Percentiles rank a stretch among this genome's conserved stretches.
These are phyloP conservation scores for Arctium minus DNA, from an alignment of 129 eudicot species.

Conservation along the genomic window DNA sequence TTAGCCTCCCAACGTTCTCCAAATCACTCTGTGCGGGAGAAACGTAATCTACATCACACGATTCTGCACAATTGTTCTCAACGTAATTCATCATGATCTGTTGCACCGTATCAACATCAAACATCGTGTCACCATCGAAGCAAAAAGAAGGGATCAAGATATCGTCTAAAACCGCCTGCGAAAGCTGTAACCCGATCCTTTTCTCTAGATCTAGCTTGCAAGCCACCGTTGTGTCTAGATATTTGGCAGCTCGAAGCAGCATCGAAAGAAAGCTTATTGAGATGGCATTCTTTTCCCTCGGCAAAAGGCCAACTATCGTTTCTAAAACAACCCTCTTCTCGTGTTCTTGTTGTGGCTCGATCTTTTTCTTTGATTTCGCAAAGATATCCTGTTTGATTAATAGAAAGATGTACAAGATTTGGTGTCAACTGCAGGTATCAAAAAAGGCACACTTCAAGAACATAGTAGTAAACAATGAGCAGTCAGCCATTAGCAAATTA, in stretches of 20 bases:
- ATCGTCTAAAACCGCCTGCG: slow-evolving; percentile 84
- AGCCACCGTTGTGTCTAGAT: slow-evolving; percentile 72
- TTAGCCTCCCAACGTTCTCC: slow-evolving; percentile 73
- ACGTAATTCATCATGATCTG: slow-evolving; percentile 56
- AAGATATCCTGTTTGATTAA: slow-evolving; percentile 52
- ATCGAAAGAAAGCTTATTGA: slow-evolving; percentile 91
- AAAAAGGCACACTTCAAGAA: not conserved
- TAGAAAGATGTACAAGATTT: not conserved
- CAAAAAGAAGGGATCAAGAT: slow-evolving; percentile 76
- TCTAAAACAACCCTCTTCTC: slow-evolving; percentile 81
- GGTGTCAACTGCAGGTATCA: not conserved
- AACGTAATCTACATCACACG: slow-evolving; percentile 16
- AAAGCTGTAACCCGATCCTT: slow-evolving; percentile 72
- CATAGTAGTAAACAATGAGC: not conserved
- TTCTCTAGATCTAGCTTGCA: slow-evolving; percentile 88
- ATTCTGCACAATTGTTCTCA: slow-evolving; percentile 36
- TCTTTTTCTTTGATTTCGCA: slow-evolving; percentile 69
- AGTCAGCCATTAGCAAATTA: not conserved
- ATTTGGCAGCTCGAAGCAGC: slow-evolving; percentile 81
- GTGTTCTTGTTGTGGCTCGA: slow-evolving; percentile 76
- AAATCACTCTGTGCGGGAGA: slow-evolving; percentile 38
- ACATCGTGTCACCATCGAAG: slow-evolving; percentile 67
- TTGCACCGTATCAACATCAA: slow-evolving; percentile 87
- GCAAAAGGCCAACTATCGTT: slow-evolving; percentile 86
- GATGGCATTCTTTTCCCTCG: slow-evolving; percentile 73